Base-by-base conservation (phyloP, 2,329 filamentous ascomycete genomes). In the Phaeophleospora eucalypticola region DNA sequence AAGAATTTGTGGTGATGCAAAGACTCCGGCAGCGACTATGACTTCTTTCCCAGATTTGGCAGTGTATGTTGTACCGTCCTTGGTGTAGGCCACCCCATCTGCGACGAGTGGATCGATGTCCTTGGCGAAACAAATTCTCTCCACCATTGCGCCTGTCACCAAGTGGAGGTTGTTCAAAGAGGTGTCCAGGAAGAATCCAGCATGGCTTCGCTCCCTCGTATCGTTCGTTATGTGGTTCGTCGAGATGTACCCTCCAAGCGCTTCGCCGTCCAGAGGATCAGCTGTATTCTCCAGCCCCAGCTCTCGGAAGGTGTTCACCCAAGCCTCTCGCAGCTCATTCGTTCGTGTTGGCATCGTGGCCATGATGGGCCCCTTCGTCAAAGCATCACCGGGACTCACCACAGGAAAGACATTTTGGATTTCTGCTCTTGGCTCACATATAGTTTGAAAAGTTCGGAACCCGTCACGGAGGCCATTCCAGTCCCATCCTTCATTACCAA, bases 21-120 rank as follows among this genome's bases (percentile, higher is more conserved):
- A 66, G 18, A 71, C 74, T 0, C 82, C 82, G 0, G 79, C 80
- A 2, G 74, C 74, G 2, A 85, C 60, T 27, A 85, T 73, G 8
- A 4, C 73, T 68, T 2, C 71, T 65, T 35, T 70, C 8, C 52
- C 56, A 54, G 59, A 66, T 2, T 54, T 60, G 12, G 41, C 43
- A 7, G 33, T n/a, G 19, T 49, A 18, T 2, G 17, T 34, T n/a
- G 40, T 46, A 18, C 33, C 41, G 21, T 18, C 16, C 21, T 29
- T 14, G 4, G 21, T 16, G 38, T 41, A 41, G 4, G 7, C 8
- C 6, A 41, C 48, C 4, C 40, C 48, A 4, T 15, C 39, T 2
- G 36, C 44, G 17, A 24, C 27, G n/a, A n/a, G n/a, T n/a, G n/a
- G n/a, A n/a, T n/a, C n/a, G n/a, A n/a, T n/a, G n/a, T n/a, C n/a